phyloP scores from a whole-genome alignment of 2,329 filamentous ascomycete species.

The Claviceps capensis region DNA sequence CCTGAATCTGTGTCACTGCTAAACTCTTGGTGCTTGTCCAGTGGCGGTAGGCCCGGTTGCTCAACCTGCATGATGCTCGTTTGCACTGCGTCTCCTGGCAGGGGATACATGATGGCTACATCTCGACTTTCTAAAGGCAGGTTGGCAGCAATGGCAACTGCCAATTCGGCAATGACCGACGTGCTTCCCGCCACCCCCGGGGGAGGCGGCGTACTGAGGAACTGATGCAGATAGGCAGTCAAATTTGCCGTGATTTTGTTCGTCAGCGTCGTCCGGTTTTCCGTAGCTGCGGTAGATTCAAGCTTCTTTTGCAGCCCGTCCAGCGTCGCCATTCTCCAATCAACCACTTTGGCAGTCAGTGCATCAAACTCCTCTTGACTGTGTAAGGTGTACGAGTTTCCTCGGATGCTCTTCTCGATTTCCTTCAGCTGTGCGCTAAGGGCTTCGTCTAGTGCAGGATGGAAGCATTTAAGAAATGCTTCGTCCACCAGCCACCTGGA shows the following conservation, averaged over 20 bases:
- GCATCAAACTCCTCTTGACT: constrained; percentile 84
- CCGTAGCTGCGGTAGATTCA: constrained; percentile 47
- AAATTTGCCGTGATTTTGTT: constrained; percentile 55
- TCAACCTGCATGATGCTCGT: constrained; percentile 77
- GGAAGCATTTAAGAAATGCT: constrained; percentile 84
- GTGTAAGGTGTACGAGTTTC: constrained; percentile 56
- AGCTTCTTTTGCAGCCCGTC: constrained; percentile 73
- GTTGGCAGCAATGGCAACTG: constrained; percentile 73
- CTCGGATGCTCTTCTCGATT: constrained; percentile 78
- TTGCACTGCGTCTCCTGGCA: constrained; percentile 59
- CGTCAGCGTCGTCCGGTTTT: constrained; percentile 56
- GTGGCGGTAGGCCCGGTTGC: constrained; percentile 49
- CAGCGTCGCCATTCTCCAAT: constrained; percentile 85
- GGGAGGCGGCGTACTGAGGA: constrained; percentile 64
- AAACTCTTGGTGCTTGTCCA: constrained; percentile 35
- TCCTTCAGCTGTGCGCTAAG: constrained; percentile 70
- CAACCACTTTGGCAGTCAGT: constrained; percentile 72
- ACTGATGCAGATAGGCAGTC: constrained; percentile 55
- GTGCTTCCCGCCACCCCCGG: constrained; percentile 76
- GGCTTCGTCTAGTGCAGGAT: constrained; percentile 66
- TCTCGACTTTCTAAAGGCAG: constrained; percentile 84
- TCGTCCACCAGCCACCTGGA: constrained; percentile 83
- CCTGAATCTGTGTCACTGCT: constrained; percentile 13
- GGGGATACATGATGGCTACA: constrained; percentile 73
- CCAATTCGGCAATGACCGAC: constrained; percentile 84